Conservation (phyloP, 148 eudicot species). For the Rheum nobile region DNA sequence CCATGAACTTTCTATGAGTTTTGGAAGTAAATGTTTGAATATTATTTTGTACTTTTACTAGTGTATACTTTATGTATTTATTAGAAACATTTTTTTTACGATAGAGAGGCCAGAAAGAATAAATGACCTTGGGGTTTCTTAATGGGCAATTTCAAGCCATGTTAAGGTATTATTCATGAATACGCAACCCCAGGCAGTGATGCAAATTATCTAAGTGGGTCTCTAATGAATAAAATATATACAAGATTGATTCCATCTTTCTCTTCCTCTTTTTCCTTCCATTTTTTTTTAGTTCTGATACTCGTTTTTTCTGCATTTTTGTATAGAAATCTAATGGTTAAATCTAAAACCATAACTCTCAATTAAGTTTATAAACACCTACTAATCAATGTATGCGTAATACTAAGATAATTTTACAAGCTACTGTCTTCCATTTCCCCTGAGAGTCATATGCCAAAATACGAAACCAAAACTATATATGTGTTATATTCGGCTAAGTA, state of each 20-base stretch:
- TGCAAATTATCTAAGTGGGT: neutral
- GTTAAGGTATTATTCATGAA: constrained; percentile 7
- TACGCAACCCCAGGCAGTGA: neutral
- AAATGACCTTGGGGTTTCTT: constrained; percentile 6
- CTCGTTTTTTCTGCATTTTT: neutral
- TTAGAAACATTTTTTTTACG: neutral
- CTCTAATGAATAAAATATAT: neutral
- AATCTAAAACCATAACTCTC: too few species aligned
- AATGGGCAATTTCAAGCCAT: constrained; percentile 9
- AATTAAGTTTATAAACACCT: neutral
- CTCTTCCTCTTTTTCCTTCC: neutral
- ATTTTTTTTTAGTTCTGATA: neutral
- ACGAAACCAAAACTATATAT: too few species aligned
- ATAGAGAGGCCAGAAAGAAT: constrained; percentile 4
- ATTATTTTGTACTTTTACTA: neutral
- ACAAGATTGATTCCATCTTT: neutral
- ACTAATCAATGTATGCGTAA: neutral
- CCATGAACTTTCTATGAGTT: constrained; percentile 3
- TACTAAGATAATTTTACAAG: neutral
- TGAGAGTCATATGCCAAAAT: too few species aligned
- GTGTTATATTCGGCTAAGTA: too few species aligned
- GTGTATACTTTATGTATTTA: neutral
- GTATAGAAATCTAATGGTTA: neutral
- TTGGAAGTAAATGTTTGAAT: neutral
- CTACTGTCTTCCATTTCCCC: too few species aligned